Conservation (phyloP, 208 protist genomes). For the Trypanosoma boissoni region DNA sequence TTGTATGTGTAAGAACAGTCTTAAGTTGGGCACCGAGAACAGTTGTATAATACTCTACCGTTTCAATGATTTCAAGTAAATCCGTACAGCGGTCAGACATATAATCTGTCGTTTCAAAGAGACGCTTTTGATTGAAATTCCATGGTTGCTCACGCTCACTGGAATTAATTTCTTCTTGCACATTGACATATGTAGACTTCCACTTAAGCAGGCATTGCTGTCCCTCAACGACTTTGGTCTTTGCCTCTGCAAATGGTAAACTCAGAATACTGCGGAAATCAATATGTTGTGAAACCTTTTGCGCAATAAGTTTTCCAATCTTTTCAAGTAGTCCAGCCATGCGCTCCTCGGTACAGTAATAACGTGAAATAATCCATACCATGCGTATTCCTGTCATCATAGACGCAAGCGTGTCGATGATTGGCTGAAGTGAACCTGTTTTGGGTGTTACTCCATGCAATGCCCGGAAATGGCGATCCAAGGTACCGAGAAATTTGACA, state of each 20-base stretch:
- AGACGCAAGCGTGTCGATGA: conserved; percentile 96
- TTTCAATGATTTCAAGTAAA: conserved; percentile 92
- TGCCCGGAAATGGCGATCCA: conserved; percentile 99
- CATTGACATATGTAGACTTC: conserved; percentile 92
- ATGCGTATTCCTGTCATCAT: conserved; percentile 99
- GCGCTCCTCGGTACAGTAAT: conserved; percentile 98
- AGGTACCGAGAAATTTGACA: conserved; percentile 98
- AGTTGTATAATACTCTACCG: conserved; percentile 95
- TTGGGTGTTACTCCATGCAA: conserved; percentile 83
- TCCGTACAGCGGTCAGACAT: conserved; percentile 96
- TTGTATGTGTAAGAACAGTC: conserved; percentile 95
- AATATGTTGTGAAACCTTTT: conserved; percentile 94
- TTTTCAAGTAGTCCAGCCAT: conserved; percentile 98
- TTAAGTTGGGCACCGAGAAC: conserved; percentile 96
- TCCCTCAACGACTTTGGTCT: conserved; percentile 86
- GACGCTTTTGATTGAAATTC: conserved; percentile 96
- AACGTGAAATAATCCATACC: conserved; percentile 99
- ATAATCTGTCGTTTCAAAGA: conserved; percentile 98
- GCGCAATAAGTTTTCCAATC: conserved; percentile 95
- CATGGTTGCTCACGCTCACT: conserved; percentile 95
- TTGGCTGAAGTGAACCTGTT: conserved; percentile 86
- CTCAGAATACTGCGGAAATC: conserved; percentile 89
- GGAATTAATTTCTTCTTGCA: conserved; percentile 96
- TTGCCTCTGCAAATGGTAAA: conserved; percentile 72
- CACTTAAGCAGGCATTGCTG: conserved; percentile 93